These are phyloP conservation scores for Globisporangium spinosum DNA, from an alignment of 352 stramenopile genomes.

Conservation along the genomic window DNA sequence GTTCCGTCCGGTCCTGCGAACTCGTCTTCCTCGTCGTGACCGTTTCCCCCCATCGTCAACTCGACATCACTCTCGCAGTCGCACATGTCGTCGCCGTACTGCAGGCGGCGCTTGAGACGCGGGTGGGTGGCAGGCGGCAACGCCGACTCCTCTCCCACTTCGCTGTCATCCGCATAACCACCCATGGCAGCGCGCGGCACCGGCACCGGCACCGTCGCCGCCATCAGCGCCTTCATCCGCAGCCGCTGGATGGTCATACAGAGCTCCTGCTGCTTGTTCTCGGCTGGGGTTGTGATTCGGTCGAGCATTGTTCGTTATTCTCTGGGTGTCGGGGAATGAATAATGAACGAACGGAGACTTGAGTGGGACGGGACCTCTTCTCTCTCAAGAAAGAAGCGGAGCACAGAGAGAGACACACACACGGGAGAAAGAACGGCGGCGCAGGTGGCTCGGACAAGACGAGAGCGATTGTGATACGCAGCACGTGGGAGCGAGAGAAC, in stretches of 20 bases:
- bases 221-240: constrained; percentile 7
- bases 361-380: not conserved
- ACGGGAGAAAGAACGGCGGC: not conserved
- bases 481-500: not conserved
- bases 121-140: not conserved
- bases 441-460: not conserved
- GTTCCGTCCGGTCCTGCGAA: constrained; percentile 5
- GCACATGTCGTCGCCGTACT: constrained; percentile 1
- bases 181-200: not conserved
- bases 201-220: not conserved
- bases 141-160: not conserved
- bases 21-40: not conserved
- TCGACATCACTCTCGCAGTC: constrained; percentile 1
- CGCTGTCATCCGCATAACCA: not conserved
- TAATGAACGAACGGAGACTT: not conserved
- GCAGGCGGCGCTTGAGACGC: constrained; percentile 9
- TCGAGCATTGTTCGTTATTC: not conserved
- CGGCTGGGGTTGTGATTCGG: not conserved
- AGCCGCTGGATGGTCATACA: constrained; percentile 8
- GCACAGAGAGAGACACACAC: not conserved
- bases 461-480: constrained; percentile 9
- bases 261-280: constrained; percentile 7
- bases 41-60: not conserved
- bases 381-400: not conserved
- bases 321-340: constrained; percentile 2